Evolutionary conservation across 495 filamentous ascomycete genomes (phyloP).

Genomic region (Hamigera avellanea): DNA sequence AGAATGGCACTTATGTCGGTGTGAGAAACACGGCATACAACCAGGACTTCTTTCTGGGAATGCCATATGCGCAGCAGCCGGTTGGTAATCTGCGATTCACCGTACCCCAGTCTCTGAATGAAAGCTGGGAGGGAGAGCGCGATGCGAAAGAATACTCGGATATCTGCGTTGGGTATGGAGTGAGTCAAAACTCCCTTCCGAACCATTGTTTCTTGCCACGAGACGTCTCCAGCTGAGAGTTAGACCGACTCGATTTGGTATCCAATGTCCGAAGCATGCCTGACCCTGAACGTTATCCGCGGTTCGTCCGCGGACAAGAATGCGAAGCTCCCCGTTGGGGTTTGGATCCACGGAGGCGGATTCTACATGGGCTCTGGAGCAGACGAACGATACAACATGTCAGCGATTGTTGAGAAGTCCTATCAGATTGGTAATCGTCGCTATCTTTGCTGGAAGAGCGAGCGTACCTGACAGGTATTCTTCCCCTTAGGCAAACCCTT

Average conservation of each 20-base stretch:
- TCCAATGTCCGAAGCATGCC: conserved; percentile 39
- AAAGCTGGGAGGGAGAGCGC: conserved; percentile 22
- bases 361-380: conserved; percentile 37
- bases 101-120: conserved; percentile 32
- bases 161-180: conserved; percentile 38
- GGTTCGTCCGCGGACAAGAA: conserved; percentile 20
- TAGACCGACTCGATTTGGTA: conserved; percentile 35
- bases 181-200: conserved; percentile 4
- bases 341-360: conserved; percentile 54
- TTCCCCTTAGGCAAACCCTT: conserved; percentile 45
- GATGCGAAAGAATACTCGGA: conserved; percentile 38
- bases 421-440: conserved; percentile 28
- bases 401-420: conserved; percentile 38
- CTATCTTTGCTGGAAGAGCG: no score
- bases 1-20: conserved; percentile 36
- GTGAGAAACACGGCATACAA: conserved; percentile 24
- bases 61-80: conserved; percentile 43
- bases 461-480: no score
- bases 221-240: no score
- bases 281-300: conserved; percentile 43
- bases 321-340: conserved; percentile 31
- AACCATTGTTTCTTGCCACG: no score
- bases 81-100: conserved; percentile 36
- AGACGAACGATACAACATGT: conserved; percentile 43
- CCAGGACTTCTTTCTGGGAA: conserved; percentile 44